Conservation (phyloP, 192 early-diverging fungal genomes). For the Coemansia furcata region DNA sequence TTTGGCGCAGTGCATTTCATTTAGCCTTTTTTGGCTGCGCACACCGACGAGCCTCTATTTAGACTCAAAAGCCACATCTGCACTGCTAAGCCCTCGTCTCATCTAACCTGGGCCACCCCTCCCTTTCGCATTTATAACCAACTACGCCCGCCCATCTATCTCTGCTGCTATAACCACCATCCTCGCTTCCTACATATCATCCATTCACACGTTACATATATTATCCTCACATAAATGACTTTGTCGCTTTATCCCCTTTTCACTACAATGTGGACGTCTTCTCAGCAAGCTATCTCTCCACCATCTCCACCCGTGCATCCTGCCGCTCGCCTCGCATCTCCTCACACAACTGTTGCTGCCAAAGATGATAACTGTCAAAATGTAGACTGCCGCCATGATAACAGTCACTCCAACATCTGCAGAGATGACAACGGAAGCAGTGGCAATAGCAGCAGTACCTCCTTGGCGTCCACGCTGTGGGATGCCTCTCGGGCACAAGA, state of each 20-base stretch:
- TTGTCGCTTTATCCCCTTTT: conserved; percentile 9
- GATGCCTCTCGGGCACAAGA: conserved; percentile 12
- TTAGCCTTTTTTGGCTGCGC: conserved; percentile 8
- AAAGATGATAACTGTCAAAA: not conserved
- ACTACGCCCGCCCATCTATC: not conserved
- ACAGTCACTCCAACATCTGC: not conserved
- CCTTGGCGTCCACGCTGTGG: not conserved
- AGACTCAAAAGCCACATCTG: conserved; percentile 11
- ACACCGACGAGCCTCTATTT: conserved; percentile 8
- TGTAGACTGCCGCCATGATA: not conserved
- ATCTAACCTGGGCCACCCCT: not conserved
- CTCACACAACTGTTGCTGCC: not conserved
- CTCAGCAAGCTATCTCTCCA: not conserved
- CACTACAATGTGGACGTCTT: not conserved
- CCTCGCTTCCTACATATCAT: not conserved
- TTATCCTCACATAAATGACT: not conserved
- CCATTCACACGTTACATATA: not conserved
- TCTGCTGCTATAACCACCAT: not conserved
- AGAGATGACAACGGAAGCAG: not conserved
- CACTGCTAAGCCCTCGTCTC: conserved; percentile 1
- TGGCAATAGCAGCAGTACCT: not conserved
- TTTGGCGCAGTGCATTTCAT: conserved; percentile 4
- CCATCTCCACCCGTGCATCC: not conserved
- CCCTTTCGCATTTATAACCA: not conserved
- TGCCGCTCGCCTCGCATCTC: not conserved